phyloP scores from a whole-genome alignment of 331 rosid genomes.

The Prunus yedoensis region DNA sequence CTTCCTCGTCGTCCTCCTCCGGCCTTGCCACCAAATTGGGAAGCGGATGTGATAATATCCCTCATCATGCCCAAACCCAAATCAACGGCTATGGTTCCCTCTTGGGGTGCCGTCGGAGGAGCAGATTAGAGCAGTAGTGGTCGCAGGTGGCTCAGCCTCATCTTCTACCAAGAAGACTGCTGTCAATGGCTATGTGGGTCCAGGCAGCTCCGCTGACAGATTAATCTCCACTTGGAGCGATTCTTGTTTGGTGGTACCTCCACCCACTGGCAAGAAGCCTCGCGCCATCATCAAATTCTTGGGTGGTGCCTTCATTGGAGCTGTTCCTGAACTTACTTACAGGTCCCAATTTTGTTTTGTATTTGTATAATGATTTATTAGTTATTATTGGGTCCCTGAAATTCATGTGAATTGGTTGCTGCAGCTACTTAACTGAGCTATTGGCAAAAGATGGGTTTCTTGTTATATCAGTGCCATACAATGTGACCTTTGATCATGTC shows the following conservation, averaged over 20 bases:
- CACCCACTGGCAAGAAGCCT: slow-evolving; percentile 50
- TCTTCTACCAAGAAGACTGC: neutral
- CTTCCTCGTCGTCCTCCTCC: slow-evolving; percentile 24
- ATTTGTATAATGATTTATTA: neutral
- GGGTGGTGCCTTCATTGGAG: slow-evolving; percentile 96
- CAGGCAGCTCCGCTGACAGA: slow-evolving; percentile 24
- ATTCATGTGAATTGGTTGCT: neutral
- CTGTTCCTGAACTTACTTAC: slow-evolving; percentile 89
- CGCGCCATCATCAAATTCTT: slow-evolving; percentile 86
- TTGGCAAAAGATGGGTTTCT: slow-evolving; percentile 85
- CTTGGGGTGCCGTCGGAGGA: neutral
- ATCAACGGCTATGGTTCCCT: neutral
- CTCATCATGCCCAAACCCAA: neutral
- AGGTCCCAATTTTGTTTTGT: slow-evolving; percentile 32
- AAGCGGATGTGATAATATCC: neutral
- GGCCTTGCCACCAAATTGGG: slow-evolving; percentile 30
- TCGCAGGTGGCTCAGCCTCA: neutral
- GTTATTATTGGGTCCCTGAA: neutral
- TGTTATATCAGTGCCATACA: slow-evolving; percentile 75
- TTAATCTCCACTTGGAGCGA: slow-evolving; percentile 40
- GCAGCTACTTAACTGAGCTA: slow-evolving; percentile 64
- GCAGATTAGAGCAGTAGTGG: neutral
- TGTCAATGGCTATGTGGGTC: slow-evolving; percentile 33
- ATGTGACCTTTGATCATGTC: slow-evolving; percentile 87
- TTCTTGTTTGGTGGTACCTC: slow-evolving; percentile 71